Conservation (phyloP, 148 eudicot species). For the Oxyria digyna region DNA sequence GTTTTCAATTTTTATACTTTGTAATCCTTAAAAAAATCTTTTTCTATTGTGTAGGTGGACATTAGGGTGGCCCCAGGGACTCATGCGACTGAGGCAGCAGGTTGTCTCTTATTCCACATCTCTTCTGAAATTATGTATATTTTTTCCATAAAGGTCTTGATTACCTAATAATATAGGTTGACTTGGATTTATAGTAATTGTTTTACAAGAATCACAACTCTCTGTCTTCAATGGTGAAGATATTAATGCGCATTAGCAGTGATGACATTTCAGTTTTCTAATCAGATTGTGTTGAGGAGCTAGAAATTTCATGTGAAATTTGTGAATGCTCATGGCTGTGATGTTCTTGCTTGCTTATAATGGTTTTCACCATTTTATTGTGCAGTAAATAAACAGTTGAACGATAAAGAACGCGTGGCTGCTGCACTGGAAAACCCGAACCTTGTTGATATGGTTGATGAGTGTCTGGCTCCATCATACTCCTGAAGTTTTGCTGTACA, state of each 20-base stretch:
- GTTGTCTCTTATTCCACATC: slow-evolving; percentile 26
- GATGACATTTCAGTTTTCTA: not conserved
- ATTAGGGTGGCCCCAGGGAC: slow-evolving; percentile 91
- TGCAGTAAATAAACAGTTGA: slow-evolving; percentile 90
- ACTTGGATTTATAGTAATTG: not conserved
- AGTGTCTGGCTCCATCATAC: slow-evolving; percentile 72
- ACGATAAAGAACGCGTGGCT: slow-evolving; percentile 89
- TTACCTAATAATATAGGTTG: not conserved
- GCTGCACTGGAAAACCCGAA: slow-evolving; percentile 93
- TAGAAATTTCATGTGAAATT: not conserved
- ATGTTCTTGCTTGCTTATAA: not conserved
- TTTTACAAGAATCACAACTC: not conserved
- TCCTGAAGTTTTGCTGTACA: slow-evolving; percentile 22
- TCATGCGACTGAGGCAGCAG: slow-evolving; percentile 93
- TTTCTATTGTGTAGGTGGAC: slow-evolving; percentile 49
- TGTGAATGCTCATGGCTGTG: not conserved
- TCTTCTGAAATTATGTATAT: not conserved
- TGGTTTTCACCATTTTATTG: not conserved
- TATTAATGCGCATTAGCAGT: not conserved
- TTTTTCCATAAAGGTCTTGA: not conserved
- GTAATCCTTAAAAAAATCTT: not conserved
- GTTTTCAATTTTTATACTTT: not conserved
- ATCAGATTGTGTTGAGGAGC: not conserved
- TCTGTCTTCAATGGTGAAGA: not conserved
- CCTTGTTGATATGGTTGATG: slow-evolving; percentile 82